Evolutionary conservation across 1,139 yeast genomes (phyloP), one percentile per base, ranked within the genome.

Genomic region (Suhomyces wounanorum): DNA sequence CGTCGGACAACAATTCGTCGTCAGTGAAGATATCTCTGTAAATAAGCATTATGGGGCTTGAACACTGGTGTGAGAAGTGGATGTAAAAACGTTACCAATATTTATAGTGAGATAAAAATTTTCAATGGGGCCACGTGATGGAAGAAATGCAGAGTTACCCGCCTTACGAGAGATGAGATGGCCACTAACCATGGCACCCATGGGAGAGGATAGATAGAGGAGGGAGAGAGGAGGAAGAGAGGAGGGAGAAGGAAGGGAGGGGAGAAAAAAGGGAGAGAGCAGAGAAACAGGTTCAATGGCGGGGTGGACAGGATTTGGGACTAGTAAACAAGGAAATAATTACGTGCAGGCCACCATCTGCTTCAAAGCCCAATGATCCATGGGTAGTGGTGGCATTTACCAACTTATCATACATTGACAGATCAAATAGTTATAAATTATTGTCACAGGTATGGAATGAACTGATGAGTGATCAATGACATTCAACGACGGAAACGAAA

Each of bases 1-100:
- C 98, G 73, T 92, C 98, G 64, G 99, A 94, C 78, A 92, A 82
- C 75, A 94, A 82, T 82, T 94, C 99, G 82, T 94, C 99, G 69
- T 87, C 89, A 63, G 97, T 85, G 77, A 94, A 73, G 73, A 91
- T 78, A 81, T 94, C 99, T 47, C 69, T 67, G 73, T 56, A 77
- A 64, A 77, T 76, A 69, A 73, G 67, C 81, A 77, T 77, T 48
- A 55, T 68, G 52, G 39, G 41, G 35, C 42, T 39, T 40, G 42
- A 40, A 40, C 42, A 40, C 42, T 40, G 42, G 42, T 31, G 30
- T 25, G 30, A 16, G 33, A 26, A n/a, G n/a, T 14, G 42, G 25
- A n/a, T 31, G 33, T 23, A 16, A 11, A 26, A 26, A 16, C 23
- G 30, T 16, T 26, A 11, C 21, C 37, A 3, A 26, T 40, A 40